phyloP scores from a whole-genome alignment of 129 eudicot genomes.

The Tanacetum coccineum region DNA sequence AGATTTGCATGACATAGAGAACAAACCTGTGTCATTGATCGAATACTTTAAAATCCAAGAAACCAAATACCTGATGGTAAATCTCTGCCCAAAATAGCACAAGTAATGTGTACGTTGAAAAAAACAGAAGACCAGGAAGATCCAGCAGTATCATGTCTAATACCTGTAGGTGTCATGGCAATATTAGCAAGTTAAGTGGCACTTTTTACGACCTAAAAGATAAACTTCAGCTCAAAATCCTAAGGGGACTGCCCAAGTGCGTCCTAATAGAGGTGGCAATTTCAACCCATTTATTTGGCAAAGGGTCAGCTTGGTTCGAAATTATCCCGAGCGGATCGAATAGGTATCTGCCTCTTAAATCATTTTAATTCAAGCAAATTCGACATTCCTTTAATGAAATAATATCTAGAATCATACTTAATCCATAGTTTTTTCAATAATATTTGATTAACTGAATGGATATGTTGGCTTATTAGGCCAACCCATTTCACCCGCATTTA shows the following conservation, averaged over 20 bases:
- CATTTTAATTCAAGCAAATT: too few species aligned
- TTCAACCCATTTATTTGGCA: neutral
- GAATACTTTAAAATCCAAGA: neutral
- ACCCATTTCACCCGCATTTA: neutral
- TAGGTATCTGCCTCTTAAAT: too few species aligned
- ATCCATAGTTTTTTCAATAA: neutral
- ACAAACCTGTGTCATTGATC: neutral
- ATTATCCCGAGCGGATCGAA: neutral
- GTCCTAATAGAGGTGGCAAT: neutral
- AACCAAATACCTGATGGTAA: slow-evolving; percentile 65
- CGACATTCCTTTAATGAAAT: too few species aligned
- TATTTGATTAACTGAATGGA: neutral
- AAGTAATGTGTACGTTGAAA: slow-evolving; percentile 77
- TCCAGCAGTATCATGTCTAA: slow-evolving; percentile 57
- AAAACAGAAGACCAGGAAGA: slow-evolving; percentile 75
- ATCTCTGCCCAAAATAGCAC: slow-evolving; percentile 96
- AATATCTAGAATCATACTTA: neutral
- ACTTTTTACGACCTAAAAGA: neutral
- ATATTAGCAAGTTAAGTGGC: neutral
- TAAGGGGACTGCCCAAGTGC: neutral
- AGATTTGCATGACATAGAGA: slow-evolving; percentile 5
- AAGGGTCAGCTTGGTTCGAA: neutral
- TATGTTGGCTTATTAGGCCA: neutral
- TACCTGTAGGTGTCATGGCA: slow-evolving; percentile 39
- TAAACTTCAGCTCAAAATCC: neutral